These are phyloP conservation scores for Neofusicoccum umdonicola DNA, from an alignment of 2,329 filamentous ascomycete species.

Conservation along the genomic window DNA sequence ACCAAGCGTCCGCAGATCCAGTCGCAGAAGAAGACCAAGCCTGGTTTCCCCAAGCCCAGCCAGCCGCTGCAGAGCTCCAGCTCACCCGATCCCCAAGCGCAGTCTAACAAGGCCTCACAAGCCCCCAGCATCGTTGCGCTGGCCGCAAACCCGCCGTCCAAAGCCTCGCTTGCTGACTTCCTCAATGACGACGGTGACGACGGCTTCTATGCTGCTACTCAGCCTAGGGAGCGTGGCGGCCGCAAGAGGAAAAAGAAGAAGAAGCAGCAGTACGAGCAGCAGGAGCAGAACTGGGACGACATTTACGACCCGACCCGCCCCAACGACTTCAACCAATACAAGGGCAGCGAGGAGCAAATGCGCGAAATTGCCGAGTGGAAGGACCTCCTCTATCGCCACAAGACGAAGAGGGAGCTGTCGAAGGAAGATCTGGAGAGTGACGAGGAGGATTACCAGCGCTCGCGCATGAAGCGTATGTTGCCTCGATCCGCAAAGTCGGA, in stretches of 20 bases:
- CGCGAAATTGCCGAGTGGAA: constrained; percentile 84
- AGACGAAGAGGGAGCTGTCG: neutral
- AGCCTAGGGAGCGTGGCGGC: constrained; percentile 65
- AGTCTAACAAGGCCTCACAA: constrained; percentile 10
- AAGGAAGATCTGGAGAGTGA: constrained; percentile 41
- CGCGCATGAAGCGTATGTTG: constrained; percentile 47
- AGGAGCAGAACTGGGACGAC: constrained; percentile 78
- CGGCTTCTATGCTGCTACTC: constrained; percentile 63
- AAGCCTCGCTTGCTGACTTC: constrained; percentile 76
- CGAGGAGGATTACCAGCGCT: constrained; percentile 42
- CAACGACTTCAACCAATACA: constrained; percentile 81
- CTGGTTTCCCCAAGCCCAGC: constrained; percentile 53
- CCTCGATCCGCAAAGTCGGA: too few relatives aligned
- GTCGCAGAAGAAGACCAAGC: constrained; percentile 62
- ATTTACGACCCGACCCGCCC: constrained; percentile 82
- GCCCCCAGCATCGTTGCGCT: constrained; percentile 23
- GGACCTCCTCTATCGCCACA: constrained; percentile 57
- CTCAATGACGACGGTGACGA: constrained; percentile 77
- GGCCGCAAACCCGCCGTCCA: constrained; percentile 50
- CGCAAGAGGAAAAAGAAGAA: constrained; percentile 65
- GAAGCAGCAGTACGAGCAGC: constrained; percentile 67
- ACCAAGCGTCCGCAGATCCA: constrained; percentile 65
- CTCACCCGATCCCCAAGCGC: constrained; percentile 20
- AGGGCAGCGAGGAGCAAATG: constrained; percentile 78
- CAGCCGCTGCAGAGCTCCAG: constrained; percentile 17